Conservation (phyloP, 805 yeast genomes). For the Grigorovia humatica region DNA sequence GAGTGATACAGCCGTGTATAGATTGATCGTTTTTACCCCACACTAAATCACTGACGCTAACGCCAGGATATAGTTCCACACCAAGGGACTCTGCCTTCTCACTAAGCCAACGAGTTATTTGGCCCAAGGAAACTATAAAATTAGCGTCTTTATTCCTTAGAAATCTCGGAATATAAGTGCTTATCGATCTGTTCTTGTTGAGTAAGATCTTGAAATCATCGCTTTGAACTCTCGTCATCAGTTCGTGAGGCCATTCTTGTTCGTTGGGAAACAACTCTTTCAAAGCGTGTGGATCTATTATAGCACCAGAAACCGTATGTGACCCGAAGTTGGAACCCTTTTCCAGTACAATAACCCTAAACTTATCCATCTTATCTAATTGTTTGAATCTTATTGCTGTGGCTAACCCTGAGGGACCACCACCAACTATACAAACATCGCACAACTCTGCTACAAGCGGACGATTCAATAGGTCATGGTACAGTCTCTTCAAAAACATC, state of each 20-base stretch:
- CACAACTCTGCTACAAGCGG: constrained; percentile 70
- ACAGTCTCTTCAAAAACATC: neutral
- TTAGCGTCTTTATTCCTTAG: constrained; percentile 73
- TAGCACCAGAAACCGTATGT: constrained; percentile 90
- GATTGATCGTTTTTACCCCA: constrained; percentile 31
- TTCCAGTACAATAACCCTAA: constrained; percentile 82
- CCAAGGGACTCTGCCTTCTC: constrained; percentile 90
- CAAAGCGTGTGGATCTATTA: constrained; percentile 81
- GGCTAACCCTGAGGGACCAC: constrained; percentile 95
- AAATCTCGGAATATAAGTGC: constrained; percentile 90
- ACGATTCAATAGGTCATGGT: neutral
- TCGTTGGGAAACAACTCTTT: constrained; percentile 62
- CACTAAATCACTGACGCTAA: constrained; percentile 71
- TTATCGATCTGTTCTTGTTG: constrained; percentile 41
- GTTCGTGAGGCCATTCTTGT: constrained; percentile 69
- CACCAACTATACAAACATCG: constrained; percentile 94
- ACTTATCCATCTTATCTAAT: constrained; percentile 60
- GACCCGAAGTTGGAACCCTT: constrained; percentile 90
- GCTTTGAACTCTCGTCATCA: constrained; percentile 61
- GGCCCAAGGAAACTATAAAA: constrained; percentile 74
- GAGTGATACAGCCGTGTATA: constrained; percentile 86
- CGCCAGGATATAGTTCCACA: constrained; percentile 86
- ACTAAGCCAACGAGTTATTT: constrained; percentile 70
- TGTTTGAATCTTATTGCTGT: constrained; percentile 88
- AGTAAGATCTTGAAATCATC: constrained; percentile 69